Evolutionary conservation across 139 green algal species (phyloP).

Genomic region (Coelastrella sp.): DNA sequence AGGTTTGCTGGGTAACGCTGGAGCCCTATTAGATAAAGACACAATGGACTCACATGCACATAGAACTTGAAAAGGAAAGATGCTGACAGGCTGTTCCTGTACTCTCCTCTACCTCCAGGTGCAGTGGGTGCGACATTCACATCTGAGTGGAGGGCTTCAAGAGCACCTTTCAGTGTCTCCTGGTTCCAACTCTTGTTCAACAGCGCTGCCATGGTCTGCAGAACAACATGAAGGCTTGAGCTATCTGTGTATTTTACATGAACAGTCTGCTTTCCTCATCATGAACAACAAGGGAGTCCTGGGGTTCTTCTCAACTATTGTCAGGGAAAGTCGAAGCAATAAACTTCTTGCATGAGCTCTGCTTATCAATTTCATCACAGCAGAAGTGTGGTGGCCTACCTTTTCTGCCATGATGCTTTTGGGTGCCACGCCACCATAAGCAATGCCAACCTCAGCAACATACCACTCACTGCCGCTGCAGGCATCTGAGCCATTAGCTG

Average conservation of each 20-base stretch:
- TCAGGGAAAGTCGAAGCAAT: too few species aligned
- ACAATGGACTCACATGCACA: slow-evolving; percentile 51
- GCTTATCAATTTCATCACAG: too few species aligned
- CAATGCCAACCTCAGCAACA: slow-evolving; percentile 76
- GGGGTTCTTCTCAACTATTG: too few species aligned
- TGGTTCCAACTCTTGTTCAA: slow-evolving; percentile 68
- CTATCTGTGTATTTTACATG: too few species aligned
- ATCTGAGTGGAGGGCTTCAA: slow-evolving; percentile 81
- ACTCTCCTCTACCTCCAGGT: slow-evolving; percentile 94
- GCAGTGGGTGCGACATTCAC: slow-evolving; percentile 74
- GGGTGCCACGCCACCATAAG: slow-evolving; percentile 91
- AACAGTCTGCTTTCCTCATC: too few species aligned
- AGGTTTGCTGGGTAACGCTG: too few species aligned
- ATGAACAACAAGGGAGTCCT: too few species aligned
- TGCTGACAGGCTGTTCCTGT: slow-evolving; percentile 82
- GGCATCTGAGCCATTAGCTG: background rate
- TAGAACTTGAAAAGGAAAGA: slow-evolving; percentile 98
- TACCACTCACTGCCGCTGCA: slow-evolving; percentile 67
- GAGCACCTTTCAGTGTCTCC: slow-evolving; percentile 67
- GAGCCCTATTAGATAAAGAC: background rate
- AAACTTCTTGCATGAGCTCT: background rate
- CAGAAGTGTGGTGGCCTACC: too few species aligned
- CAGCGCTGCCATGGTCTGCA: slow-evolving; percentile 58
- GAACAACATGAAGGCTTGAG: too few species aligned
- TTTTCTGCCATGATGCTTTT: slow-evolving; percentile 76